These are phyloP conservation scores for Coemansia brasiliensis DNA, from an alignment of 192 early-diverging fungal genomes.

Conservation along the genomic window DNA sequence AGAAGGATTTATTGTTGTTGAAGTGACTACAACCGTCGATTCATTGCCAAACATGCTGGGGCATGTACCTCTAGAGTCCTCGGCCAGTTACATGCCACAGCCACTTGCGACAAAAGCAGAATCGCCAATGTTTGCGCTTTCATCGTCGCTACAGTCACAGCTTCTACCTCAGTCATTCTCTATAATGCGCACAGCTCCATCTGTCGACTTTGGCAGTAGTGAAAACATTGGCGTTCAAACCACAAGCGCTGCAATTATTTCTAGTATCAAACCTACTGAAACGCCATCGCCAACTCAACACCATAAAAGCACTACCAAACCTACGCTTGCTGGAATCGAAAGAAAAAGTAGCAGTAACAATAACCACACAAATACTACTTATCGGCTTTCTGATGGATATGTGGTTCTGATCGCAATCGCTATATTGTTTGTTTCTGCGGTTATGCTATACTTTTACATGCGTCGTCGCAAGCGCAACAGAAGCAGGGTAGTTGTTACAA, in stretches of 20 bases:
- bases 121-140: slow-evolving; percentile 2
- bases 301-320: background rate
- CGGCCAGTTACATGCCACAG: background rate
- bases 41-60: background rate
- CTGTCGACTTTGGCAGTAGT: too few species aligned
- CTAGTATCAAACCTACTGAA: background rate
- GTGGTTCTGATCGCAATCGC: slow-evolving; percentile 39
- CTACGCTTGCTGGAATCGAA: background rate
- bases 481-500: background rate
- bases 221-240: too few species aligned
- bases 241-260: too few species aligned
- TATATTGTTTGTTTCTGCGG: slow-evolving; percentile 19
- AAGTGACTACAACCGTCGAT: slow-evolving; percentile 5
- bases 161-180: background rate
- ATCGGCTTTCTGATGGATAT: slow-evolving; percentile 34
- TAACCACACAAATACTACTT: background rate
- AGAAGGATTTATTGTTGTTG: slow-evolving; percentile 1
- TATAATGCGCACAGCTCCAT: background rate
- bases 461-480: slow-evolving; percentile 15
- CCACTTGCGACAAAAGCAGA: background rate
- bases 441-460: slow-evolving; percentile 40
- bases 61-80: background rate
- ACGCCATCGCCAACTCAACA: background rate
- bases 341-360: background rate
- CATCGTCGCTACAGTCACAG: background rate